Percentiles rank a stretch among this genome's conserved stretches.
Conservation (phyloP, 768 basidiomycete genomes). For the Lactifluus echinatus region DNA sequence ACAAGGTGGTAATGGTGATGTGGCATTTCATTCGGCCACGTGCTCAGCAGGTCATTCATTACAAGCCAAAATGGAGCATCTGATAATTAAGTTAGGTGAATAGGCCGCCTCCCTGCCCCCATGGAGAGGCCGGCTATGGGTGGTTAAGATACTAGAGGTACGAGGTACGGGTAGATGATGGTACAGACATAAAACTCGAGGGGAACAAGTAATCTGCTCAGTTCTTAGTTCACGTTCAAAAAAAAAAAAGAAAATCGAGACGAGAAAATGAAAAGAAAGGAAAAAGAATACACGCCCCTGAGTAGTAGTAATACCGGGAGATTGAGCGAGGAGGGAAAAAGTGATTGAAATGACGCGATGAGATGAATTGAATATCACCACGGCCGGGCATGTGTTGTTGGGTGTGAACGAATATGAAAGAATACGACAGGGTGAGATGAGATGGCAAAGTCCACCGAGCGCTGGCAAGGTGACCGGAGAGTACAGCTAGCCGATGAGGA, state of each 20-base stretch:
- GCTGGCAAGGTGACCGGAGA: background rate
- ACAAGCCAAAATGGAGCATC: slow-evolving; percentile 13
- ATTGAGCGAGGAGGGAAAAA: background rate
- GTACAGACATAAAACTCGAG: slow-evolving; percentile 13
- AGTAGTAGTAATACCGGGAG: slow-evolving; percentile 9
- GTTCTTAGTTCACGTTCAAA: slow-evolving; percentile 13
- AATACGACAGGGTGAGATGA: background rate
- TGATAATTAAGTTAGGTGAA: slow-evolving; percentile 18
- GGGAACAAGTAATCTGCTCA: background rate
- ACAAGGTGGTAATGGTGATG: no score
- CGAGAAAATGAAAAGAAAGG: background rate
- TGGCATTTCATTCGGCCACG: background rate
- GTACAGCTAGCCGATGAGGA: background rate
- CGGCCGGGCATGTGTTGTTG: slow-evolving; percentile 2
- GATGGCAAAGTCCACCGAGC: slow-evolving; percentile 3
- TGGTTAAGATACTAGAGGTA: slow-evolving; percentile 16
- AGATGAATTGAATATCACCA: slow-evolving; percentile 16
- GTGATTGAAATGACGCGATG: slow-evolving; percentile 8
- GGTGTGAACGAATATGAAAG: background rate
- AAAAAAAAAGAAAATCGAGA: background rate
- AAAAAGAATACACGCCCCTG: slow-evolving; percentile 2
- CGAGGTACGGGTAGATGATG: slow-evolving; percentile 16
- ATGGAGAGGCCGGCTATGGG: background rate
- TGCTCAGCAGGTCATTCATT: background rate
- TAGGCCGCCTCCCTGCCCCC: slow-evolving; percentile 4